Base-by-base conservation (phyloP, 129 eudicot species). In the Flaveria linearis region DNA sequence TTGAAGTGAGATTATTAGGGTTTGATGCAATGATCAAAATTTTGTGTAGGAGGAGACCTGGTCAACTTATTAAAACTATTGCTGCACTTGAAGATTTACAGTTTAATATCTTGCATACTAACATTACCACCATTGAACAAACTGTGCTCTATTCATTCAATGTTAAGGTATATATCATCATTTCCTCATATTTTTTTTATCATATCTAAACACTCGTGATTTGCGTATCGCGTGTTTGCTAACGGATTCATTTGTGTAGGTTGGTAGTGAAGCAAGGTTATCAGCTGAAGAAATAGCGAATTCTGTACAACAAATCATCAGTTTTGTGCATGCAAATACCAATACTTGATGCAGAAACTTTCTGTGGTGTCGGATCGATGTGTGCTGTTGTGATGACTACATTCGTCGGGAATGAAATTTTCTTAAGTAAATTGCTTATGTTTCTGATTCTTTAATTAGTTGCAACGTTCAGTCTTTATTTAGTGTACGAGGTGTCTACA, bases 81-180 rank as follows among this genome's bases (percentile, higher is more conserved):
- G 96, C 96, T 47, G 91, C 91, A 60, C 87, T 93, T 76, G 96
- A 93, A 70, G 98, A 93, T 74, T 75, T 93, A 83, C 93, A 93
- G 83, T 85, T 93, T 64, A 85, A 77, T 68, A 91, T 93, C 76
- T 93, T 93, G 53, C 98, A 93, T 50, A 93, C 97, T 39, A 93
- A 93, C 73, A 84, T 93, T 28, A 93, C 97, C 62, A 88, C 98
- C 56, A 93, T 93, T 73, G 98, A 93, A 46, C 98, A 93, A 79
- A 93, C 98, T 51, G 97, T 93, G 49, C 97, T 93, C 66, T 93
- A 93, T 78, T 90, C 98, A 56, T 93, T 93, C 86, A 91, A 93
- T 82, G 91, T 93, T 33, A 90, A 91, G 97, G 98, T 91, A 85
- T 57, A 57, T 57, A 57, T n/a, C 60, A 22, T 36, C 58, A 58